A percentile compares a stretch with the other conserved stretches of the same genome.
phyloP scores from a whole-genome alignment of 140 eudicot genomes.

The Oenanthe javanica region DNA sequence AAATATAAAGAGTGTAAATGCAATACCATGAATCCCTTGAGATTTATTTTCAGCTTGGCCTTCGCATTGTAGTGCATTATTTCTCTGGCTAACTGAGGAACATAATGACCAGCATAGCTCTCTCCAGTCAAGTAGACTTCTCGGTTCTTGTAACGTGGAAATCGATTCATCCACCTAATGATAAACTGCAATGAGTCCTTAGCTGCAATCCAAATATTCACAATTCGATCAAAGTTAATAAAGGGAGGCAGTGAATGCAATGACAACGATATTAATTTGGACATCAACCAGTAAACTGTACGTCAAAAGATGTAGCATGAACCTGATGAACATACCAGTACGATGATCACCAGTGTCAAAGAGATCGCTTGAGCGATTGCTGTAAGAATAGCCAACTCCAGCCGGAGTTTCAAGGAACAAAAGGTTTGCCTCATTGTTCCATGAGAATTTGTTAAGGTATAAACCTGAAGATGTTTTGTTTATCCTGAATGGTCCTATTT shows the following conservation, averaged over 20 bases:
- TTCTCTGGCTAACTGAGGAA: conserved; percentile 80
- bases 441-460: conserved; percentile 66
- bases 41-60: conserved; percentile 42
- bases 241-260: background rate
- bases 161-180: conserved; percentile 80
- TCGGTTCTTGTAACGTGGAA: conserved; percentile 72
- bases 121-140: conserved; percentile 77
- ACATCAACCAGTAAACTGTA: background rate
- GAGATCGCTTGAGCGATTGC: conserved; percentile 75
- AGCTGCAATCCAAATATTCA: conserved; percentile 36
- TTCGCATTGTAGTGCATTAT: conserved; percentile 46
- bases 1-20: background rate
- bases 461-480: conserved; percentile 66
- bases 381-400: conserved; percentile 92
- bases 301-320: background rate
- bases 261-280: background rate
- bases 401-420: conserved; percentile 96
- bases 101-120: conserved; percentile 97
- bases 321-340: conserved; percentile 48
- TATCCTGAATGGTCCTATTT: conserved; percentile 88
- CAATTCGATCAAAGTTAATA: background rate
- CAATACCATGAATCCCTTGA: conserved; percentile 85
- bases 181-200: conserved; percentile 71
- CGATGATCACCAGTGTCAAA: conserved; percentile 84
- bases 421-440: conserved; percentile 83